Base-by-base conservation (phyloP, 1,139 yeast species). In the Martiniozyma asiatica region DNA sequence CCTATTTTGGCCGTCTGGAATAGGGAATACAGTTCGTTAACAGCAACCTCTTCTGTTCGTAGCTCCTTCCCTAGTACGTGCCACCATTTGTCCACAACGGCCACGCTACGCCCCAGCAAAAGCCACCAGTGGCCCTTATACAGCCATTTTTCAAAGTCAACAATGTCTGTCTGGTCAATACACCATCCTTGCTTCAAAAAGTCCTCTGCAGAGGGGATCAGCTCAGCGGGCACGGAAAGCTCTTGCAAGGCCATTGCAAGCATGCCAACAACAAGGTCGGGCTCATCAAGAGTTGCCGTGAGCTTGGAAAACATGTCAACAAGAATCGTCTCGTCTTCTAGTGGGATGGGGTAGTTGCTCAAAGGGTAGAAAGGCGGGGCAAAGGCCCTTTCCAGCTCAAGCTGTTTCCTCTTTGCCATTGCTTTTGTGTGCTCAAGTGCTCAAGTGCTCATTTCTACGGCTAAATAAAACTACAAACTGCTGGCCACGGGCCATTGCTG, bases 121-220 rank as follows among this genome's bases (percentile, higher is more conserved):
- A 65, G 36, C 31, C 65, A 39, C 19, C 61, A 55, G 28, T 55
- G 61, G 2, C 65, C 61, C 27, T 46, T 44, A 21, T 48, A 45
- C 20, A 65, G 34, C 32, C 64, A 46, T 34, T 55, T 58, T 25
- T 65, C 70, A 36, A 65, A 63, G 41, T 65, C 73, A 8, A 68
- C 52, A 6, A 65, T 45, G 14, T 32, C 28, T 3, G 42, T 40
- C 1, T 32, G 30, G 4, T 27, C 31, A 19, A 35, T 35, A 6
- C 29, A 17, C 42, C 42, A 39, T 12, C 55, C 60, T 5, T 60
- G 38, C 1, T 59, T 38, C 6, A 49, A 48, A 1, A 42, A 35
- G n/a, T n/a, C n/a, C n/a, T n/a, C n/a, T n/a, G n/a, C n/a, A 1
- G 29, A 14, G 3, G 39, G 34, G 7, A 49, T 27, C 12, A 48